Percentiles rank a stretch among this genome's conserved stretches.
Conservation (phyloP, 768 basidiomycete species). For the Leccinellum rugosiceps region DNA sequence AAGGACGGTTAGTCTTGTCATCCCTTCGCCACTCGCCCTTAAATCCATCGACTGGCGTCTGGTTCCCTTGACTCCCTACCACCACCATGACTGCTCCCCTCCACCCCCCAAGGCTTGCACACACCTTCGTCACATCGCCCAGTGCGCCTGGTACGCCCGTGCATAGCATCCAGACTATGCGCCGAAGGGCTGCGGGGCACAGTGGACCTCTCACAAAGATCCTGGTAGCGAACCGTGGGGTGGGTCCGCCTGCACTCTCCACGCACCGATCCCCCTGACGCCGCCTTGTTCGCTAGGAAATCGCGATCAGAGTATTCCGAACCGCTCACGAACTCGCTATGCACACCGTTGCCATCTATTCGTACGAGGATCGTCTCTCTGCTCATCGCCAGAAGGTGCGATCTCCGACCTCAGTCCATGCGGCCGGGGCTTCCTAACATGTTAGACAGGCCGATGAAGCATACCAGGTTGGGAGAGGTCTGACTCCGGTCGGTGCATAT, state of each 20-base stretch:
- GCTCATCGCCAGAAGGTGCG: conserved; percentile 95
- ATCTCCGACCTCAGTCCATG: conserved; percentile 38
- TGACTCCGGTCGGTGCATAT: conserved; percentile 96
- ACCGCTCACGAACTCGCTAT: conserved; percentile 98
- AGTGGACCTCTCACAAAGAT: conserved; percentile 88
- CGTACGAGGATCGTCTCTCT: conserved; percentile 91
- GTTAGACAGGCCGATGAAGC: conserved; percentile 85
- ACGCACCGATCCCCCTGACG: conserved; percentile 4
- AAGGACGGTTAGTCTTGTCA: conserved; percentile 1
- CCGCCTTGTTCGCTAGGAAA: conserved; percentile 61
- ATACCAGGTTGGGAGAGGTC: conserved; percentile 94
- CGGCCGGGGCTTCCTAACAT: conserved; percentile 10
- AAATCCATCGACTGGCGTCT: not conserved
- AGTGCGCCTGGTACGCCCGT: conserved; percentile 82
- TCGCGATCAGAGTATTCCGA: conserved; percentile 97
- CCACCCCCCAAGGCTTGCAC: conserved; percentile 70
- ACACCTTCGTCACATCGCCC: conserved; percentile 70
- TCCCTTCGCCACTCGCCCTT: conserved; percentile 1
- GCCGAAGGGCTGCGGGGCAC: conserved; percentile 88
- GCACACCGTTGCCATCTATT: conserved; percentile 99
- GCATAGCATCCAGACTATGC: conserved; percentile 88
- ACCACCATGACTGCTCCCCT: conserved; percentile 36
- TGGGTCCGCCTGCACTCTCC: conserved; percentile 38
- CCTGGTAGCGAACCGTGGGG: conserved; percentile 88
- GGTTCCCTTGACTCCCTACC: conserved; percentile 9